phyloP scores from a whole-genome alignment of 371 early-diverging fungal species.

The Lichtheimia hyalospora region DNA sequence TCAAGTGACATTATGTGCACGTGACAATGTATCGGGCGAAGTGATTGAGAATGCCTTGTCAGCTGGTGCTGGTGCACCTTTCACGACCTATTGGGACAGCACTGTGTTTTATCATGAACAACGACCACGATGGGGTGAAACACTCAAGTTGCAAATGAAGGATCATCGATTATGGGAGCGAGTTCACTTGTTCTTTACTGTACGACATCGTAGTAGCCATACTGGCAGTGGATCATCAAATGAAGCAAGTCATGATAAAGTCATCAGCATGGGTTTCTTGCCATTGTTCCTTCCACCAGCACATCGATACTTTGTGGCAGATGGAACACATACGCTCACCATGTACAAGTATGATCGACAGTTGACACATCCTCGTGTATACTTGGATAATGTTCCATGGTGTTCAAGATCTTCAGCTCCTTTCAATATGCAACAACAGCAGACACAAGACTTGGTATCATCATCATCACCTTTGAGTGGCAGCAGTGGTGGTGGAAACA shows the following conservation, averaged over 20 bases:
- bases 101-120: constrained; percentile 67
- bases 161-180: constrained; percentile 50
- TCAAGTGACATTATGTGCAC: constrained; percentile 62
- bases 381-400: constrained; percentile 46
- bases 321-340: constrained; percentile 60
- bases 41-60: constrained; percentile 58
- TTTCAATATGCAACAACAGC: constrained; percentile 25
- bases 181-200: constrained; percentile 62
- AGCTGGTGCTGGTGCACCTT: constrained; percentile 52
- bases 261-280: constrained; percentile 56
- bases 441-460: background rate
- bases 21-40: constrained; percentile 55
- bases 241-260: constrained; percentile 26
- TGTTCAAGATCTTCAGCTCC: constrained; percentile 38
- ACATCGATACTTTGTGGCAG: constrained; percentile 60
- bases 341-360: constrained; percentile 68
- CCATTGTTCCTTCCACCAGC: constrained; percentile 58
- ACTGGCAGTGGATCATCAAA: constrained; percentile 8
- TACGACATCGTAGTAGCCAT: constrained; percentile 50
- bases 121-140: constrained; percentile 69
- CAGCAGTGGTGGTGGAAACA: background rate
- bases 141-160: constrained; percentile 57
- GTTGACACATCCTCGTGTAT: constrained; percentile 37
- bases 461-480: background rate
- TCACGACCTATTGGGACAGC: constrained; percentile 57